A percentile compares a stretch with the other conserved stretches of the same genome.
Conservation (phyloP, 2,329 filamentous ascomycete species). For the Talaromyces funiculosus region DNA sequence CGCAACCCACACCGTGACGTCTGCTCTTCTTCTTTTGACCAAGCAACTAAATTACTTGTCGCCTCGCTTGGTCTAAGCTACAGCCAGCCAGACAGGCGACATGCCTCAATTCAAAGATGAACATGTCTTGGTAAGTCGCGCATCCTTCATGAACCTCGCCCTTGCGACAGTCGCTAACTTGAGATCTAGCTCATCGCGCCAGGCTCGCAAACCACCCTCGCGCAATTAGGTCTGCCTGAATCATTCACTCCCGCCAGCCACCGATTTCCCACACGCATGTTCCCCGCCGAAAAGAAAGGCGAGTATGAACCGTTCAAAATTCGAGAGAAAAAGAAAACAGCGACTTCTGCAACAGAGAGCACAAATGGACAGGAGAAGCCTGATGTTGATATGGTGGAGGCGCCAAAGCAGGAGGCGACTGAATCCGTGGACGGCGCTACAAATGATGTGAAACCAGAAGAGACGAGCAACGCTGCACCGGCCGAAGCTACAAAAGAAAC, state of each 20-base stretch:
- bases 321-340: constrained; percentile 44
- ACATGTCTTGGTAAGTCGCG: constrained; percentile 42
- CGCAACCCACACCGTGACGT: background rate
- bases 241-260: constrained; percentile 84
- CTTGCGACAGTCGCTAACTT: background rate
- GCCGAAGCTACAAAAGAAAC: background rate
- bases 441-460: background rate
- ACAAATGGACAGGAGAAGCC: constrained; percentile 20
- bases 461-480: background rate
- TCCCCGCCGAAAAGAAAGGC: constrained; percentile 67
- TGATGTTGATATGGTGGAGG: constrained; percentile 45
- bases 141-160: background rate
- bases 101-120: constrained; percentile 52
- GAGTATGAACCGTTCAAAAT: constrained; percentile 79
- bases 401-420: constrained; percentile 17
- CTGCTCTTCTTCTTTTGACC: background rate
- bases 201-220: constrained; percentile 83
- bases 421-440: background rate
- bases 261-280: constrained; percentile 91
- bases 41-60: background rate
- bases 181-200: constrained; percentile 47
- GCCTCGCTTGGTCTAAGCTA: background rate
- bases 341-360: constrained; percentile 17
- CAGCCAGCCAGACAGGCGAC: constrained; percentile 15
- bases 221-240: constrained; percentile 83